Evolutionary conservation across 257 asterid genomes (phyloP).

Genomic region (Nicotiana sylvestris): DNA sequence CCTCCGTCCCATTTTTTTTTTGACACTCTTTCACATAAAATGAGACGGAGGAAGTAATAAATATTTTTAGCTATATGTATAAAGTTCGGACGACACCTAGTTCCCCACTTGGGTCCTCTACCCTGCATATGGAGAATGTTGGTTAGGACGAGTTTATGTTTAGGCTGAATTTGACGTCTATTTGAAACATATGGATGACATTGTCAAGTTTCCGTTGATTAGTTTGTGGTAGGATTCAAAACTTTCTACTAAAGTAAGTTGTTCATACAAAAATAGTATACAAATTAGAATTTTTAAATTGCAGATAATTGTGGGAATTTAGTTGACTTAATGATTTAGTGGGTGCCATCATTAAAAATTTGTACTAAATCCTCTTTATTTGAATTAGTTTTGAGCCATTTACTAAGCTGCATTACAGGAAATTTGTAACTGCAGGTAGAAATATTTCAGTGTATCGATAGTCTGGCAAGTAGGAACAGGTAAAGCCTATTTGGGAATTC

Average conservation of each 20-base stretch:
- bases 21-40: too few relatives aligned
- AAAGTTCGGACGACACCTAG: background rate
- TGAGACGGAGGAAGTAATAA: background rate
- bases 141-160: background rate
- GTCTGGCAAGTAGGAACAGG: background rate
- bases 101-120: background rate
- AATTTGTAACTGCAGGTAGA: background rate
- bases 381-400: background rate
- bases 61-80: background rate
- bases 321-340: background rate
- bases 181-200: background rate
- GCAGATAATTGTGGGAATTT: background rate
- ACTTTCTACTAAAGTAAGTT: background rate
- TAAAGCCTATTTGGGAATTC: background rate
- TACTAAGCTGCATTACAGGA: background rate
- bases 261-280: background rate
- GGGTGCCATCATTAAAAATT: background rate
- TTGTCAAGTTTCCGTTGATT: background rate
- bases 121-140: background rate
- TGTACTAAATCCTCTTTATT: background rate
- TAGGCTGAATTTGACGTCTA: conserved; percentile 7
- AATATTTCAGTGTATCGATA: background rate
- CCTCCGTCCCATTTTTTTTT: too few relatives aligned
- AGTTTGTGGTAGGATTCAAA: background rate
- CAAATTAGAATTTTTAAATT: background rate